These are phyloP conservation scores for Lentinula guzmanii DNA, from an alignment of 768 basidiomycete genomes.

Conservation along the genomic window DNA sequence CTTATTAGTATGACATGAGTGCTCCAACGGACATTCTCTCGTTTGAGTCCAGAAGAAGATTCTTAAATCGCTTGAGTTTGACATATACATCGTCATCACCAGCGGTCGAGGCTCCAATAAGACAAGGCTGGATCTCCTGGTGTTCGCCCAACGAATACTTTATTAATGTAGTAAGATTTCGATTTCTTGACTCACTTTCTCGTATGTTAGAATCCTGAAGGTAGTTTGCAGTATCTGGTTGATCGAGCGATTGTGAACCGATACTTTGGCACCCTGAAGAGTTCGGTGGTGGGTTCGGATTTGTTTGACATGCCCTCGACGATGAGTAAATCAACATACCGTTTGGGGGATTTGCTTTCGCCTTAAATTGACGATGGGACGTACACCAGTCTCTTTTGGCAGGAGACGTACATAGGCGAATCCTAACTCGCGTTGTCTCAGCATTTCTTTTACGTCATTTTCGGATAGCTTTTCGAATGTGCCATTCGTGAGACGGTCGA, in stretches of 20 bases:
- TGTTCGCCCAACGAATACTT: neutral
- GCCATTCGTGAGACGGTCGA: slow-evolving; percentile 62
- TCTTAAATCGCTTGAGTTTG: slow-evolving; percentile 68
- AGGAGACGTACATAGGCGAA: slow-evolving; percentile 84
- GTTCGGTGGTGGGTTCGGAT: neutral
- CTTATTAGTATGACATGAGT: neutral
- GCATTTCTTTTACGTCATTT: slow-evolving; percentile 55
- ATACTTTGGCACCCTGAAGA: slow-evolving; percentile 17
- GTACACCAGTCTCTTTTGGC: slow-evolving; percentile 92
- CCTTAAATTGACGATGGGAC: slow-evolving; percentile 89
- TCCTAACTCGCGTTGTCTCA: slow-evolving; percentile 69
- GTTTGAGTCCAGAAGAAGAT: slow-evolving; percentile 31
- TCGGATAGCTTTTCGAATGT: slow-evolving; percentile 69
- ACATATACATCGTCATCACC: slow-evolving; percentile 78
- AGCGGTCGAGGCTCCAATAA: slow-evolving; percentile 79
- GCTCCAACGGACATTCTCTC: slow-evolving; percentile 43
- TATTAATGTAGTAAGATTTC: neutral
- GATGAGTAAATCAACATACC: slow-evolving; percentile 14
- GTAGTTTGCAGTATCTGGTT: slow-evolving; percentile 82
- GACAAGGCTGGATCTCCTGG: slow-evolving; percentile 55
- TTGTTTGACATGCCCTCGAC: neutral
- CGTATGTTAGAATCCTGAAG: slow-evolving; percentile 83
- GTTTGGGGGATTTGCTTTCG: slow-evolving; percentile 34
- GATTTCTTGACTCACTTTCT: slow-evolving; percentile 49
- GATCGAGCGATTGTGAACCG: slow-evolving; percentile 50